phyloP scores from a whole-genome alignment of 2,329 filamentous ascomycete genomes.

The Epichloe uncinata region DNA sequence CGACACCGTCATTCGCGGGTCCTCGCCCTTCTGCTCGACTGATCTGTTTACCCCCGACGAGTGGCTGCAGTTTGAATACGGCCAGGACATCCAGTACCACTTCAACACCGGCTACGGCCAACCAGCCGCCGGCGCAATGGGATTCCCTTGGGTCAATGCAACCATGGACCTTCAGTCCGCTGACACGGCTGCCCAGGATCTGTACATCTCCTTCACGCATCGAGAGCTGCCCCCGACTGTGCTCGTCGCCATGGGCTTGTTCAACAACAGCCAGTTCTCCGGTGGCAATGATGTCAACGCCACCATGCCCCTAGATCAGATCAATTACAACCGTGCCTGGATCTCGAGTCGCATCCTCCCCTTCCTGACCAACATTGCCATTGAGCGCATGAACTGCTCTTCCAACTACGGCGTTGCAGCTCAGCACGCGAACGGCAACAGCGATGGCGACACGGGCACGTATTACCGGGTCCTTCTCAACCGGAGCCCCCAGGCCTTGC shows the following conservation, averaged over 20 bases:
- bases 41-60: constrained; percentile 46
- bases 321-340: constrained; percentile 53
- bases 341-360: constrained; percentile 48
- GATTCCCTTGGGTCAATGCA: constrained; percentile 55
- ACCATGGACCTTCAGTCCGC: constrained; percentile 37
- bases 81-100: constrained; percentile 49
- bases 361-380: constrained; percentile 52
- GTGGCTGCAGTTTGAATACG: constrained; percentile 55
- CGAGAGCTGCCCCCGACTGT: constrained; percentile 55
- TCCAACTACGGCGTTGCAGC: not conserved
- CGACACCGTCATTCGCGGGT: constrained; percentile 49
- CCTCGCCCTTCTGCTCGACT: constrained; percentile 47
- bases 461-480: constrained; percentile 34
- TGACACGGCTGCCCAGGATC: constrained; percentile 32
- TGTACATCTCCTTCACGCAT: constrained; percentile 57
- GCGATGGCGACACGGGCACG: not conserved
- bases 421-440: not conserved
- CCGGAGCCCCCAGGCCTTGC: constrained; percentile 27
- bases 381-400: constrained; percentile 49
- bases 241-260: constrained; percentile 52
- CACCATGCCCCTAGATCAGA: constrained; percentile 49
- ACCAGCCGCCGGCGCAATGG: constrained; percentile 40
- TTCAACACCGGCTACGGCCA: constrained; percentile 55
- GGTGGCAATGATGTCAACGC: constrained; percentile 38
- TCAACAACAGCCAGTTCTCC: constrained; percentile 51